phyloP scores from a whole-genome alignment of 805 yeast genomes.

The Candida taoyuanica region DNA sequence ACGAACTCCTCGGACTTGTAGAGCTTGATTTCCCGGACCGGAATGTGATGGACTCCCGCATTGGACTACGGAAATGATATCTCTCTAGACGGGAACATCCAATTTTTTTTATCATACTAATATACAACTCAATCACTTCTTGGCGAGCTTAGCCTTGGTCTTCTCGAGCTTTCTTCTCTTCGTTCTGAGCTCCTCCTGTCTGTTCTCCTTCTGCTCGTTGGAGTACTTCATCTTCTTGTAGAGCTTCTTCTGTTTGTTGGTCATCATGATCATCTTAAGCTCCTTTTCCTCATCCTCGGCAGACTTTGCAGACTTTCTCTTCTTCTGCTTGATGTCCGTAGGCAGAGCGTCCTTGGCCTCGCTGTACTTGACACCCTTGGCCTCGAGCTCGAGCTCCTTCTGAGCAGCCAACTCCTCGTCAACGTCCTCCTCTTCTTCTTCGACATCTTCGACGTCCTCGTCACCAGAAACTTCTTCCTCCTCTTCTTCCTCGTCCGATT shows the following conservation, averaged over 20 bases:
- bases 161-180: slow-evolving; percentile 69
- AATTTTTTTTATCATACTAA: no score
- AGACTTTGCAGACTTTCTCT: slow-evolving; percentile 34
- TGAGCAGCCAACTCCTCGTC: slow-evolving; percentile 43
- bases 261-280: slow-evolving; percentile 94
- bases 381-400: slow-evolving; percentile 86
- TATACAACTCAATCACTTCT: slow-evolving; percentile 5
- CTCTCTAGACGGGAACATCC: no score
- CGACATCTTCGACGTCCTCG: slow-evolving; percentile 42
- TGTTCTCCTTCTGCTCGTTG: slow-evolving; percentile 72
- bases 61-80: slow-evolving; percentile 10
- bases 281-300: slow-evolving; percentile 76
- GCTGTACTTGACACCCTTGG: slow-evolving; percentile 76
- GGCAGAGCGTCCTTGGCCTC: slow-evolving; percentile 36
- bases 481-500: slow-evolving; percentile 41
- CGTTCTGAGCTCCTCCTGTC: slow-evolving; percentile 61
- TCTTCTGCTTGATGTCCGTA: slow-evolving; percentile 28
- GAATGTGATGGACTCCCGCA: slow-evolving; percentile 72
- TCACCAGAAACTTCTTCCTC: slow-evolving; percentile 49
- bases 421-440: slow-evolving; percentile 44
- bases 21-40: slow-evolving; percentile 73
- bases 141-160: slow-evolving; percentile 28
- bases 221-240: slow-evolving; percentile 95
- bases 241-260: slow-evolving; percentile 89
- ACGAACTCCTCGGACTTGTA: slow-evolving; percentile 62